Evolutionary conservation across 495 filamentous ascomycete species (phyloP).

Genomic region (Aspergillus coremiiformis): DNA sequence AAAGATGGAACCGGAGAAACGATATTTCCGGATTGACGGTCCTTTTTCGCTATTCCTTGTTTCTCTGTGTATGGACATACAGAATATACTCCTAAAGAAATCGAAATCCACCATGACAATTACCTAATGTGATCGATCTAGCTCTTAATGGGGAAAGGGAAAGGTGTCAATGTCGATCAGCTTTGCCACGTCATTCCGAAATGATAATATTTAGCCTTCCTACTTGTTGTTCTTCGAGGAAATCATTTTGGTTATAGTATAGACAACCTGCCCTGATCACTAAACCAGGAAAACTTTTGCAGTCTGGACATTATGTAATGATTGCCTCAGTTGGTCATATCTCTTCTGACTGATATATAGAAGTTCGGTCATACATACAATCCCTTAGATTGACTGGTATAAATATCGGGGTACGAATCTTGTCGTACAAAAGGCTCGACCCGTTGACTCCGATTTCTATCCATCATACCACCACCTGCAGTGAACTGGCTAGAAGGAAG

Average conservation of each 20-base stretch:
- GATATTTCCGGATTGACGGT: too few species aligned
- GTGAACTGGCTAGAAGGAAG: background rate
- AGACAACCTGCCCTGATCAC: background rate
- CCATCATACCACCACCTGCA: too few species aligned
- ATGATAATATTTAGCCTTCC: background rate
- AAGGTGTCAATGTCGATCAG: conserved; percentile 8
- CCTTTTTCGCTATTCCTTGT: too few species aligned
- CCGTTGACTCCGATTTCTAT: background rate
- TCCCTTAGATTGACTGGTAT: background rate
- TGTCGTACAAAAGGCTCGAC: too few species aligned
- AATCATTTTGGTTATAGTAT: background rate
- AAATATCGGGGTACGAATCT: background rate
- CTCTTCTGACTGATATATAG: too few species aligned
- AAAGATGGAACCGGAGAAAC: too few species aligned
- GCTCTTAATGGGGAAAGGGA: conserved; percentile 7
- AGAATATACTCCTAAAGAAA: too few species aligned
- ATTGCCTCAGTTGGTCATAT: background rate
- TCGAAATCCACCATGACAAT: background rate
- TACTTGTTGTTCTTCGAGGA: background rate
- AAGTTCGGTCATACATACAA: background rate
- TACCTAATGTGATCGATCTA: background rate
- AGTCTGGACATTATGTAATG: background rate
- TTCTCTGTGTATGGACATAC: too few species aligned
- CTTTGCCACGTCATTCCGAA: conserved; percentile 6
- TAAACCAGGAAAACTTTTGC: background rate